Percentiles rank a stretch among this genome's conserved stretches.
Evolutionary conservation across 1,284 basidiomycete species (phyloP).

Genomic region (Melanopsichium pennsylvanicum): DNA sequence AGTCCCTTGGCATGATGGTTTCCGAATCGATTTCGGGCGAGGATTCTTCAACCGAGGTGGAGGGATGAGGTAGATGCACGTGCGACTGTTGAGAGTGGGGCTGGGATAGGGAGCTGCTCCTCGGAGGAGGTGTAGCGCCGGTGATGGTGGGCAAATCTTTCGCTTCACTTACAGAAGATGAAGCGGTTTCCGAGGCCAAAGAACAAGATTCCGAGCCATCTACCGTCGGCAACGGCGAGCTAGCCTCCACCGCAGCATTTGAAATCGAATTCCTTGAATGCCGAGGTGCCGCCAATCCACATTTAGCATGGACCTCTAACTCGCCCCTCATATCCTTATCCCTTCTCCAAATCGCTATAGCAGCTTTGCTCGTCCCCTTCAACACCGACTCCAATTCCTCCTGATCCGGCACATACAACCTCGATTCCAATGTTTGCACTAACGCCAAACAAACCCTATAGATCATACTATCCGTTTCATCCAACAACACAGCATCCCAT

Average conservation of each 20-base stretch:
- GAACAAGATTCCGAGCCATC: no score
- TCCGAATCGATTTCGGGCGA: constrained; percentile 3
- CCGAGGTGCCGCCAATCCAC: not conserved
- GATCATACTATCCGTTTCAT: constrained; percentile 53
- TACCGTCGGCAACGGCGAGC: no score
- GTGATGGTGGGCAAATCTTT: not conserved
- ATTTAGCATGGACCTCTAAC: constrained; percentile 1
- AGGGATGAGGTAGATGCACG: no score
- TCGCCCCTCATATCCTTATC: constrained; percentile 31
- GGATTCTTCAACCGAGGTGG: not conserved
- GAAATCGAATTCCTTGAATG: constrained; percentile 5
- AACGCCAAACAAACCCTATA: constrained; percentile 57
- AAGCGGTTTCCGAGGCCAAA: not conserved
- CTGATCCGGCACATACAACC: constrained; percentile 57
- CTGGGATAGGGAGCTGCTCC: constrained; percentile 1
- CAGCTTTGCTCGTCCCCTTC: constrained; percentile 51
- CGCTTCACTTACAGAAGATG: not conserved
- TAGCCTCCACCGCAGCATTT: no score
- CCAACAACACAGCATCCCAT: constrained; percentile 60
- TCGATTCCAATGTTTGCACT: constrained; percentile 51
- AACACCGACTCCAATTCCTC: constrained; percentile 50
- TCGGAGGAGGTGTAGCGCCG: constrained; percentile 1
- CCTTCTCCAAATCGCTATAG: constrained; percentile 52
- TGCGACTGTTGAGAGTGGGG: no score
- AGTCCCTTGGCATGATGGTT: constrained; percentile 37